These are phyloP conservation scores for Colletotrichum truncatum DNA, from an alignment of 2,329 filamentous ascomycete genomes.

Conservation along the genomic window DNA sequence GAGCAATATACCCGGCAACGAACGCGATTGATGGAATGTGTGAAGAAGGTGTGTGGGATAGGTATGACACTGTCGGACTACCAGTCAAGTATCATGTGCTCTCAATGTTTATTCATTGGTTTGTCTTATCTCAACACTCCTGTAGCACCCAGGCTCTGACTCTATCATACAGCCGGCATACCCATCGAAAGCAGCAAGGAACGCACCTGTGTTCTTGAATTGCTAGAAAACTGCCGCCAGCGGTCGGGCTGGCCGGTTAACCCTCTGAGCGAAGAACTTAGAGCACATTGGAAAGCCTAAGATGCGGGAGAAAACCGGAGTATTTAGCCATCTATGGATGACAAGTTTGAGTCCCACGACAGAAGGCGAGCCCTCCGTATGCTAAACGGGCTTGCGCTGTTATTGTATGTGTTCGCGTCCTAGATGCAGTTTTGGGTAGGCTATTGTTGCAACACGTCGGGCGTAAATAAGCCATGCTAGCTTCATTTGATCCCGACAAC, in stretches of 20 bases:
- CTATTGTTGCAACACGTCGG: too few species aligned
- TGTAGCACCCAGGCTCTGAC: neutral
- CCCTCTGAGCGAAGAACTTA: conserved; percentile 16
- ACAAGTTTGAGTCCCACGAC: too few species aligned
- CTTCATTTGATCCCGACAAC: too few species aligned
- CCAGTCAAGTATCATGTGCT: conserved; percentile 35
- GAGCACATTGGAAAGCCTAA: conserved; percentile 10
- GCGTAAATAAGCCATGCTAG: too few species aligned
- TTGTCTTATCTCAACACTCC: neutral
- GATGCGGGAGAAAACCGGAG: too few species aligned
- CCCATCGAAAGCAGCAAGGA: conserved; percentile 8
- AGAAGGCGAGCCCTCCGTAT: too few species aligned
- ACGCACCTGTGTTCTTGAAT: neutral
- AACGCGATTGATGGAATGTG: conserved; percentile 31
- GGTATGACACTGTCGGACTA: conserved; percentile 33
- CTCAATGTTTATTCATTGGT: conserved; percentile 36
- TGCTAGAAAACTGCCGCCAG: conserved; percentile 10
- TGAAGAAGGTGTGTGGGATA: conserved; percentile 35
- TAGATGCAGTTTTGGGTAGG: too few species aligned
- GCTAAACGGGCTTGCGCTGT: too few species aligned
- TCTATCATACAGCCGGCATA: conserved; percentile 12
- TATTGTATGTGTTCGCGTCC: too few species aligned
- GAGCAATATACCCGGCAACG: conserved; percentile 32
- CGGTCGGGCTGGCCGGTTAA: conserved; percentile 21
- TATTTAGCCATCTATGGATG: too few species aligned